A percentile compares a stretch with the other conserved stretches of the same genome.
phyloP scores from a whole-genome alignment of 129 eudicot species.

The Escallonia rubra region DNA sequence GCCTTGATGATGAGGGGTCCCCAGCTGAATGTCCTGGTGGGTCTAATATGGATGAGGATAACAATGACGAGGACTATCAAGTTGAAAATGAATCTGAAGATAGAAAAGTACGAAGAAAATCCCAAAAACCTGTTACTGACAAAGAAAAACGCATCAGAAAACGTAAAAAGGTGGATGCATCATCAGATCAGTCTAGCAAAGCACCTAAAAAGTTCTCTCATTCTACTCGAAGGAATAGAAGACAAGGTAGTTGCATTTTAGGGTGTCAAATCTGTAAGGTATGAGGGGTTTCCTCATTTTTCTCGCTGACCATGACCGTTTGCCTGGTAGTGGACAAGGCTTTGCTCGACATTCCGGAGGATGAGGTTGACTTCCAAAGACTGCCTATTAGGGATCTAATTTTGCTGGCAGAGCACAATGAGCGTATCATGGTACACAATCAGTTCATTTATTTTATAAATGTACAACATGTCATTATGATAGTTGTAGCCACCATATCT shows the following conservation, averaged over 20 bases:
- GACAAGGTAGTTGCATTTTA: conserved; percentile 54
- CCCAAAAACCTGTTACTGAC: conserved; percentile 41
- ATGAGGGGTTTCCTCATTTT: neutral
- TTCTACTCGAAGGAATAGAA: conserved; percentile 55
- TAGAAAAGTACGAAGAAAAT: conserved; percentile 28
- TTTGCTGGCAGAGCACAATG: conserved; percentile 65
- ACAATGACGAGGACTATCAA: conserved; percentile 26
- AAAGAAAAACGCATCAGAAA: conserved; percentile 60
- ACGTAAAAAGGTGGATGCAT: conserved; percentile 49
- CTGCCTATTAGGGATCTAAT: conserved; percentile 62
- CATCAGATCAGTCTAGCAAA: conserved; percentile 27
- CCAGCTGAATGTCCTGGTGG: conserved; percentile 12
- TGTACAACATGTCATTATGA: no score
- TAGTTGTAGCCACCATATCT: conserved; percentile 3
- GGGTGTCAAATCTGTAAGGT: neutral
- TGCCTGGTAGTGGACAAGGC: conserved; percentile 45
- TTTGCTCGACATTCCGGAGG: conserved; percentile 69
- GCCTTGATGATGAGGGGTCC: conserved; percentile 15
- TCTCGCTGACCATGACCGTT: conserved; percentile 1
- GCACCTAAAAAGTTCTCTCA: conserved; percentile 70
- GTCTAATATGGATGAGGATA: conserved; percentile 24
- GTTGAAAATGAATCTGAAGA: conserved; percentile 36
- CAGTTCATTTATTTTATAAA: neutral
- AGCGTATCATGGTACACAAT: conserved; percentile 48
- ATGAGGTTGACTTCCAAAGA: conserved; percentile 50